Evolutionary conservation across 2,329 filamentous ascomycete species (phyloP).

Genomic region (Cyclaneusma minus): DNA sequence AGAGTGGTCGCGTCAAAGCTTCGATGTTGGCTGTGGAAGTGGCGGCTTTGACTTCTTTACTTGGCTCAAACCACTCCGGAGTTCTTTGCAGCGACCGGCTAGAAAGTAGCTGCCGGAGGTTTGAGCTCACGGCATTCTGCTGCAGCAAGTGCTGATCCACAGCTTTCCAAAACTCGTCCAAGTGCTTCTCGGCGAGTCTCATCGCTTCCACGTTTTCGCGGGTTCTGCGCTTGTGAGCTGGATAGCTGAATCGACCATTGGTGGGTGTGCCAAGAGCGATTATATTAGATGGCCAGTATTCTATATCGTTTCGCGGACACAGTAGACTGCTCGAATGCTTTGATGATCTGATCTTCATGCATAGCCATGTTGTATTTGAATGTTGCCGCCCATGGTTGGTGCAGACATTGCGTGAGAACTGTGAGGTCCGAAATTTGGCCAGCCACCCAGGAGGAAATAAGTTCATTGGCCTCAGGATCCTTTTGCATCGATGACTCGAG

Average conservation of each 20-base stretch:
- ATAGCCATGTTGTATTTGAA: too few relatives aligned
- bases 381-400: conserved; percentile 10
- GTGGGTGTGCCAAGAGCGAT: conserved; percentile 6
- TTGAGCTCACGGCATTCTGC: too few relatives aligned
- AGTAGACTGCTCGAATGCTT: too few relatives aligned
- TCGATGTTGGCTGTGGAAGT: conserved; percentile 1
- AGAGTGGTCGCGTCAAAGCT: conserved; percentile 9
- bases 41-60: conserved; percentile 4
- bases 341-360: too few relatives aligned
- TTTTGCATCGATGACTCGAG: conserved; percentile 7
- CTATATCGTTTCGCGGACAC: too few relatives aligned
- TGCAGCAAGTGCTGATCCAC: too few relatives aligned
- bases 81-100: background rate
- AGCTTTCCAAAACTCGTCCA: conserved; percentile 30
- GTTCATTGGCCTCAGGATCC: conserved; percentile 7
- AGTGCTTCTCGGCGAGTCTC: conserved; percentile 27
- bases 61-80: conserved; percentile 25
- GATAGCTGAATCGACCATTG: conserved; percentile 21
- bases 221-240: conserved; percentile 28
- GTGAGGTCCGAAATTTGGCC: conserved; percentile 6
- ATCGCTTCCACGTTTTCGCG: conserved; percentile 28
- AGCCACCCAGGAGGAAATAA: conserved; percentile 8
- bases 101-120: background rate
- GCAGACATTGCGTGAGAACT: conserved; percentile 7
- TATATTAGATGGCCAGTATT: too few relatives aligned